phyloP scores from a whole-genome alignment of 371 early-diverging fungal species.

The Rozella allomycis region DNA sequence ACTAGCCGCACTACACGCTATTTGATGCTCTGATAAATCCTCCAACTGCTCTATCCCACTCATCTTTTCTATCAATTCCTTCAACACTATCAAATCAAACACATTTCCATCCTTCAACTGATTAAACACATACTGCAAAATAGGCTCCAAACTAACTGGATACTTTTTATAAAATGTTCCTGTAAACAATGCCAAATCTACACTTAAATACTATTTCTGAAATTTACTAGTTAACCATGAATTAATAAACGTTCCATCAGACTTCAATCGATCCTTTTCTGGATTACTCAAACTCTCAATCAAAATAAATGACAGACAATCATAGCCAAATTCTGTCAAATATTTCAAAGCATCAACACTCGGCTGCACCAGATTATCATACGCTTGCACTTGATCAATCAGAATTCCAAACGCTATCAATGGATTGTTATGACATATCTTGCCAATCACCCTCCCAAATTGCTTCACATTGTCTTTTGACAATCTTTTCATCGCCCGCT shows the following conservation, averaged over 20 bases:
- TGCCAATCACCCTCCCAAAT: slow-evolving; percentile 59
- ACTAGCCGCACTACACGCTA: too few relatives aligned
- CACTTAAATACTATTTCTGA: too few relatives aligned
- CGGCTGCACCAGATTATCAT: slow-evolving; percentile 59
- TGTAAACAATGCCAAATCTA: not conserved
- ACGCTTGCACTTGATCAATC: slow-evolving; percentile 50
- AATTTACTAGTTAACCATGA: slow-evolving; percentile 28
- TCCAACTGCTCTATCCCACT: too few relatives aligned
- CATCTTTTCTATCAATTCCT: too few relatives aligned
- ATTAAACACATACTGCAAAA: not conserved
- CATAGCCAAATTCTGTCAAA: slow-evolving; percentile 55
- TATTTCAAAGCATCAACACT: slow-evolving; percentile 72
- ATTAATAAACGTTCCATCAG: slow-evolving; percentile 32
- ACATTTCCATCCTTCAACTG: not conserved
- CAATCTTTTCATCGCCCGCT: not conserved
- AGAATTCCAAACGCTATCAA: slow-evolving; percentile 46
- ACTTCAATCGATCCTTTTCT: slow-evolving; percentile 26
- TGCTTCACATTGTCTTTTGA: slow-evolving; percentile 52
- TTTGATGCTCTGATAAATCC: too few relatives aligned
- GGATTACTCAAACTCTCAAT: slow-evolving; percentile 39
- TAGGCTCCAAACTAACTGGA: not conserved
- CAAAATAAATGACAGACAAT: slow-evolving; percentile 48
- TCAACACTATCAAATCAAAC: not conserved
- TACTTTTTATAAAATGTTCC: not conserved
- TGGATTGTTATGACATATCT: slow-evolving; percentile 59